A percentile compares a stretch with the other conserved stretches of the same genome.
Evolutionary conservation across 371 early-diverging fungal species (phyloP).

Genomic region (Mortierella sp.): DNA sequence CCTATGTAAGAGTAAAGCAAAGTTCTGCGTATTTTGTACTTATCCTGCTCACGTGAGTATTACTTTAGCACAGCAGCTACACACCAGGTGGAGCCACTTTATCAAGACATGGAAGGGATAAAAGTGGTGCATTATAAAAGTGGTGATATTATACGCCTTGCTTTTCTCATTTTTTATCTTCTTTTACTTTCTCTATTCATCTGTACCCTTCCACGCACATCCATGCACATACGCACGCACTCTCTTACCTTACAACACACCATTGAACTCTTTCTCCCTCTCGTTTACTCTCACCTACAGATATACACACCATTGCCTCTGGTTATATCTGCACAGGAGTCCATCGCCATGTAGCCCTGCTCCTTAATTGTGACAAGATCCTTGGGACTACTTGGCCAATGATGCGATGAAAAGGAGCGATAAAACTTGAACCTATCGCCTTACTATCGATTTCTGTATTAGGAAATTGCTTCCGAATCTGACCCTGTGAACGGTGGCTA

Average conservation of each 20-base stretch:
- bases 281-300: too few relatives aligned
- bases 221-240: not conserved
- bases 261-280: too few relatives aligned
- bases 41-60: not conserved
- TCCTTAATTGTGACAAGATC: not conserved
- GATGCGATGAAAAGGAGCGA: not conserved
- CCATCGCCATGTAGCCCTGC: too few relatives aligned
- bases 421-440: not conserved
- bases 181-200: not conserved
- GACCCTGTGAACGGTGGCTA: not conserved
- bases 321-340: too few relatives aligned
- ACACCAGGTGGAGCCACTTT: not conserved
- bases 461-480: conserved; percentile 25
- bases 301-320: too few relatives aligned
- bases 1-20: not conserved
- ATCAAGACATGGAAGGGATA: not conserved
- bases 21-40: too few relatives aligned
- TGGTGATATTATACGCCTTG: not conserved
- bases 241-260: not conserved
- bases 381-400: not conserved
- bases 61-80: not conserved
- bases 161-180: not conserved
- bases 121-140: too few relatives aligned
- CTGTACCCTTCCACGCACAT: not conserved
- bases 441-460: not conserved